phyloP scores from a whole-genome alignment of 1,284 basidiomycete genomes.

The Filobasidium uniguttulatum region DNA sequence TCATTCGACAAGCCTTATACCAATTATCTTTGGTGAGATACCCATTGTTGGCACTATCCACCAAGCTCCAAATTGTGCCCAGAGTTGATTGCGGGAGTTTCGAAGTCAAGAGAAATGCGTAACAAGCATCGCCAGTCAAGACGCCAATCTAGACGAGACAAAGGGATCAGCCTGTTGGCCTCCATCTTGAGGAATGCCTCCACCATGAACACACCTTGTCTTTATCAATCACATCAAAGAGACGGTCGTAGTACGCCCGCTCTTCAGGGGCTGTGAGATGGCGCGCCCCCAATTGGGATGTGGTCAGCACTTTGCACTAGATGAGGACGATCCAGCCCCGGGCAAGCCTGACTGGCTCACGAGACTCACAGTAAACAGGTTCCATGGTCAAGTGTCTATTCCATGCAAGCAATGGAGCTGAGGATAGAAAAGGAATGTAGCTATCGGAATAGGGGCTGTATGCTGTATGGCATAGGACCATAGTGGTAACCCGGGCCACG shows the following conservation, averaged over 20 bases:
- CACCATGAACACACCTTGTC: conserved; percentile 22
- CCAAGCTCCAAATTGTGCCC: conserved; percentile 85
- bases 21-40: conserved; percentile 76
- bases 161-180: neutral
- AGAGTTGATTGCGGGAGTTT: conserved; percentile 62
- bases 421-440: no score
- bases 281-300: no score
- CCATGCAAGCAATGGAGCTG: neutral
- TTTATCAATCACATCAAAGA: conserved; percentile 31
- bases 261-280: conserved; percentile 30
- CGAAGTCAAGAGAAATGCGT: conserved; percentile 64
- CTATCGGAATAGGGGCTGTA: no score
- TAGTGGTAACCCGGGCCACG: no score
- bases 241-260: conserved; percentile 32
- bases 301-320: no score
- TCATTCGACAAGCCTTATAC: conserved; percentile 71
- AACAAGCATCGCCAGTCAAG: conserved; percentile 69
- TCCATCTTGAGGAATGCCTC: neutral
- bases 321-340: neutral
- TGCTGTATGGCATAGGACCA: no score
- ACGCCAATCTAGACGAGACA: conserved; percentile 47
- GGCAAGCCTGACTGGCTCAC: neutral
- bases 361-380: neutral
- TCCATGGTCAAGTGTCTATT: neutral
- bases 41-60: conserved; percentile 85